Conservation (phyloP, 768 basidiomycete species). For the Sporobolomyces roseus region DNA sequence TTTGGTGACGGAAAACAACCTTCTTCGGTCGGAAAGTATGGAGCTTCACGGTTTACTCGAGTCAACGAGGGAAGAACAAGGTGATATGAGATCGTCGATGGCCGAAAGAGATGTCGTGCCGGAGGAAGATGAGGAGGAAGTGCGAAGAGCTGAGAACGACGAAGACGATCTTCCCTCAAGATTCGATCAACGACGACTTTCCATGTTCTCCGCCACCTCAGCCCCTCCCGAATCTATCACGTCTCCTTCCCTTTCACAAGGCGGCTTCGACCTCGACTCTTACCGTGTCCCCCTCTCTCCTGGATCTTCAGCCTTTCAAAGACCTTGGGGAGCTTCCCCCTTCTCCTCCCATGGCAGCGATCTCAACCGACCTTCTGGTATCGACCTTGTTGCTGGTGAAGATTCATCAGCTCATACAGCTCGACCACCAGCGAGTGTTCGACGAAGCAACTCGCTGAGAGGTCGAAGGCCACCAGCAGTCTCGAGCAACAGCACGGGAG, state of each 20-base stretch:
- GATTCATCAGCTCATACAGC: not conserved
- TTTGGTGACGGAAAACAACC: constrained; percentile 39
- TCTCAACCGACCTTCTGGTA: constrained; percentile 9
- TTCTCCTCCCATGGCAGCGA: constrained; percentile 14
- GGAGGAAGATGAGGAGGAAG: constrained; percentile 25
- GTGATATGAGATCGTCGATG: constrained; percentile 20
- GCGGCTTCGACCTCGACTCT: constrained; percentile 16
- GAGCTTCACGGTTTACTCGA: constrained; percentile 42
- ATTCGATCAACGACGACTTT: not conserved
- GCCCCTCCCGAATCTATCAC: constrained; percentile 11
- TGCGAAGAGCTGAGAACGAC: not conserved
- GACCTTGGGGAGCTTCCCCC: not conserved
- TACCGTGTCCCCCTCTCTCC: constrained; percentile 13
- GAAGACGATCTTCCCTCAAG: not conserved
- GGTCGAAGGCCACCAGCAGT: constrained; percentile 9
- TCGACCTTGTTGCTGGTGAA: not conserved
- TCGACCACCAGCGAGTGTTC: not conserved
- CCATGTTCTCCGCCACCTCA: constrained; percentile 1
- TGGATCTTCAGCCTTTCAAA: not conserved
- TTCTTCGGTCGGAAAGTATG: constrained; percentile 35
- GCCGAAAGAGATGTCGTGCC: constrained; percentile 18
- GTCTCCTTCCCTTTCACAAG: constrained; percentile 22
- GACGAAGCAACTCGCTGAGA: not conserved
- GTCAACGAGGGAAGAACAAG: constrained; percentile 35
- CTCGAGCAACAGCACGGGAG: constrained; percentile 14